These are phyloP conservation scores for Metschnikowia lochheadii DNA, from an alignment of 805 yeast genomes.

Conservation along the genomic window DNA sequence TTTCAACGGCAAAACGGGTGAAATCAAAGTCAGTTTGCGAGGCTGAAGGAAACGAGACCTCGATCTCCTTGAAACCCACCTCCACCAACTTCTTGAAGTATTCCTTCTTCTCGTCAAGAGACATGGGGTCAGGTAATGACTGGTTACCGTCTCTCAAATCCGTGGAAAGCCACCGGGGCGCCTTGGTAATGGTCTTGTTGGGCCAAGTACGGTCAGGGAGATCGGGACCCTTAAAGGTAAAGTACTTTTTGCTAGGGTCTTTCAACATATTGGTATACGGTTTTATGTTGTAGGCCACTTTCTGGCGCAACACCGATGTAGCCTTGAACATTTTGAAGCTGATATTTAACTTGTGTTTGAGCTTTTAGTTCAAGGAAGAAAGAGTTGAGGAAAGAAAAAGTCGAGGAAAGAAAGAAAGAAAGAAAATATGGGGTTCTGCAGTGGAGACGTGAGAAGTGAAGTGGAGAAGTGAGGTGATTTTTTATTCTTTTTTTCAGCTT, in stretches of 20 bases:
- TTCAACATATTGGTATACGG: slow-evolving; percentile 48
- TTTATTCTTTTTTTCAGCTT: not conserved
- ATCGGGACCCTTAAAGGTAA: slow-evolving; percentile 49
- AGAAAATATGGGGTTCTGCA: not conserved
- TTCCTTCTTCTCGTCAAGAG: slow-evolving; percentile 66
- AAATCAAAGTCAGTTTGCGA: slow-evolving; percentile 81
- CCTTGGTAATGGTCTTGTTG: slow-evolving; percentile 55
- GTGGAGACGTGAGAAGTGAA: not conserved
- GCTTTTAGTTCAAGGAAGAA: too few relatives aligned
- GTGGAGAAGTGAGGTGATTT: slow-evolving; percentile 2
- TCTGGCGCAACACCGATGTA: slow-evolving; percentile 20
- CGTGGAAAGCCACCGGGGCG: slow-evolving; percentile 79
- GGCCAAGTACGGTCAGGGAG: slow-evolving; percentile 73
- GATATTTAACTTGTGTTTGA: not conserved
- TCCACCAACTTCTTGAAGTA: slow-evolving; percentile 70
- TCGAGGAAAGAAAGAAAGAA: too few relatives aligned
- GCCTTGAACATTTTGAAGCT: slow-evolving; percentile 23
- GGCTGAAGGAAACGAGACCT: slow-evolving; percentile 77
- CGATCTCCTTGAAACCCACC: slow-evolving; percentile 76
- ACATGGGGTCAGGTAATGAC: slow-evolving; percentile 80
- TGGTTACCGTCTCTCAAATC: slow-evolving; percentile 82
- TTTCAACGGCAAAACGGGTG: slow-evolving; percentile 74
- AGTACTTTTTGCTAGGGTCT: slow-evolving; percentile 65
- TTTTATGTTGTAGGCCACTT: slow-evolving; percentile 22
- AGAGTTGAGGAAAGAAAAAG: too few relatives aligned